These are phyloP conservation scores for Metschnikowia peoriensis DNA, from an alignment of 805 yeast genomes.

Conservation along the genomic window DNA sequence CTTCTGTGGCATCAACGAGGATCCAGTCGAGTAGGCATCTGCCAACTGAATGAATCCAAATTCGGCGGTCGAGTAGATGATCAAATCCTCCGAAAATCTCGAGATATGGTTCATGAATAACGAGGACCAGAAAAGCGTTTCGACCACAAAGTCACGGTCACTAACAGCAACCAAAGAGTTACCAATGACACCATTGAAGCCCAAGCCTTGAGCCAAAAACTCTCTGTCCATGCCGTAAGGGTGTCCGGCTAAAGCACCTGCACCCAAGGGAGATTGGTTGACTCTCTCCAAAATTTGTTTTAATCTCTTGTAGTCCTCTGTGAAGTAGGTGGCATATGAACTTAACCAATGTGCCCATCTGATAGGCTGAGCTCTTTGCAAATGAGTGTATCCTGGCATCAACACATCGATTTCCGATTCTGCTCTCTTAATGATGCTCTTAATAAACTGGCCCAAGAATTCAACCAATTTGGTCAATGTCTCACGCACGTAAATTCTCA, in stretches of 20 bases:
- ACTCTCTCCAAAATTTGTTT: constrained; percentile 77
- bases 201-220: constrained; percentile 73
- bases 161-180: constrained; percentile 96
- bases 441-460: constrained; percentile 60
- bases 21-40: constrained; percentile 98
- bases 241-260: constrained; percentile 98
- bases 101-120: constrained; percentile 95
- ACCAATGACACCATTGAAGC: constrained; percentile 85
- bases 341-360: constrained; percentile 98
- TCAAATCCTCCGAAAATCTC: constrained; percentile 89
- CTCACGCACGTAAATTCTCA: constrained; percentile 91
- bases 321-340: constrained; percentile 90
- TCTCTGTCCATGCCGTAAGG: constrained; percentile 99
- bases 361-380: constrained; percentile 99
- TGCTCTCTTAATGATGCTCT: constrained; percentile 71
- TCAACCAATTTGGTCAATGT: constrained; percentile 60
- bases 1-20: constrained; percentile 98
- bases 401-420: constrained; percentile 81
- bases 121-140: constrained; percentile 92
- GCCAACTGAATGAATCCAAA: constrained; percentile 91
- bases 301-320: constrained; percentile 85
- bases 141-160: constrained; percentile 97
- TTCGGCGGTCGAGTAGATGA: constrained; percentile 95
- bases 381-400: constrained; percentile 99
- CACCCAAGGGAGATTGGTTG: constrained; percentile 88